Evolutionary conservation across 2,329 filamentous ascomycete species (phyloP).

Genomic region (Periconia sp.): DNA sequence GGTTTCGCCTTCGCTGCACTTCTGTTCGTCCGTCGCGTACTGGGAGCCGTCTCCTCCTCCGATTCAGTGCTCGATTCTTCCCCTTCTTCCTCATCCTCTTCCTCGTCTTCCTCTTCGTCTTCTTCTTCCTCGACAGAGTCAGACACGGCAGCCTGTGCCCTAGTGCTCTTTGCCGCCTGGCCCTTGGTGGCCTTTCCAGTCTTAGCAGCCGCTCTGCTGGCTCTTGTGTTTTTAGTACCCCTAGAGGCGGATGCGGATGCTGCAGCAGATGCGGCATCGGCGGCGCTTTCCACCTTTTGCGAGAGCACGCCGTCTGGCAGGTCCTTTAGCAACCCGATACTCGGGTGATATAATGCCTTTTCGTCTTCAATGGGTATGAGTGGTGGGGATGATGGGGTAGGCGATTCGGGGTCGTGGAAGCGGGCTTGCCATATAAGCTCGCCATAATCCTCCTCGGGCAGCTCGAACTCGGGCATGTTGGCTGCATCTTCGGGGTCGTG

Average conservation of each 20-base stretch:
- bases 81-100: slow-evolving; percentile 42
- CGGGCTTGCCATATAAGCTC: slow-evolving; percentile 48
- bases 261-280: slow-evolving; percentile 35
- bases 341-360: slow-evolving; percentile 34
- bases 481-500: slow-evolving; percentile 39
- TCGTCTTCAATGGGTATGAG: slow-evolving; percentile 34
- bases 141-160: slow-evolving; percentile 34
- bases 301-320: slow-evolving; percentile 28
- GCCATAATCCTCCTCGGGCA: slow-evolving; percentile 48
- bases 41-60: slow-evolving; percentile 34
- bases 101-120: slow-evolving; percentile 2
- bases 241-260: slow-evolving; percentile 29
- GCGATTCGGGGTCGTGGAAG: slow-evolving; percentile 31
- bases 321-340: slow-evolving; percentile 36
- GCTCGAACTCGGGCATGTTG: slow-evolving; percentile 42
- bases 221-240: slow-evolving; percentile 29
- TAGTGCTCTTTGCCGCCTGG: slow-evolving; percentile 27
- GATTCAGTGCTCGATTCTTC: slow-evolving; percentile 35
- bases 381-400: slow-evolving; percentile 31
- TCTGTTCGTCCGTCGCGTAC: slow-evolving; percentile 36
- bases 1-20: slow-evolving; percentile 20
- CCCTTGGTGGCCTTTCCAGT: slow-evolving; percentile 26
- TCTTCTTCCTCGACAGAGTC: slow-evolving; percentile 30
- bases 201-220: slow-evolving; percentile 25
- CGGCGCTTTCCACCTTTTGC: slow-evolving; percentile 30